Conservation (phyloP, 306 rosid species). For the Mucuna pruriens region DNA sequence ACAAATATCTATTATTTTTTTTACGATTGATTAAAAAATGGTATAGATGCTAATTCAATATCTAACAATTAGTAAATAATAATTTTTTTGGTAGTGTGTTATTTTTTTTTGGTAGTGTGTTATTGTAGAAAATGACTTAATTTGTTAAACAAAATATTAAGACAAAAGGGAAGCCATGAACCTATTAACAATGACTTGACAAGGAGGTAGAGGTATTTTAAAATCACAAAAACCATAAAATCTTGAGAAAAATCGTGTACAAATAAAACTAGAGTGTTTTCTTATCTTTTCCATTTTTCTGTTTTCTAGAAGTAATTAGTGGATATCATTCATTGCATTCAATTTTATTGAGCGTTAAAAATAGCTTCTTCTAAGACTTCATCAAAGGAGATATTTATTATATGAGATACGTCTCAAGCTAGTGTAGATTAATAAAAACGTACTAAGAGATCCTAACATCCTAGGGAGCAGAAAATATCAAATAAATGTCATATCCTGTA, state of each 20-base stretch:
- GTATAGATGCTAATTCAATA: background rate
- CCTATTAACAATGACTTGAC: background rate
- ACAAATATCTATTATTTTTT: no score
- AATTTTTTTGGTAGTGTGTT: background rate
- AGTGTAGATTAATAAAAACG: background rate
- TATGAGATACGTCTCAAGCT: background rate
- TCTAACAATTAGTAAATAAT: background rate
- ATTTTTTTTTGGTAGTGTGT: background rate
- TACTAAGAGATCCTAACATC: background rate
- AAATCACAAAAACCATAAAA: background rate
- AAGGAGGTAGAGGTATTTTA: background rate
- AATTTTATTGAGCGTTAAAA: background rate
- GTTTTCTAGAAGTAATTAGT: background rate
- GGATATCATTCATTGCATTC: background rate
- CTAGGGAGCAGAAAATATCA: background rate
- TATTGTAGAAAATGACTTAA: no score
- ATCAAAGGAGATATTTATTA: background rate
- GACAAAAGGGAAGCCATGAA: background rate
- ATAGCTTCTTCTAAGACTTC: background rate
- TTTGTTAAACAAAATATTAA: background rate
- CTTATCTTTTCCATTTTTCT: background rate
- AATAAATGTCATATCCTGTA: background rate
- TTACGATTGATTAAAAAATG: no score
- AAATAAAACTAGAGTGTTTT: background rate
- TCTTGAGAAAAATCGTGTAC: background rate